Percentiles rank a stretch among this genome's conserved stretches.
phyloP scores from a whole-genome alignment of 2,329 filamentous ascomycete genomes.

The Esteya vermicola region DNA sequence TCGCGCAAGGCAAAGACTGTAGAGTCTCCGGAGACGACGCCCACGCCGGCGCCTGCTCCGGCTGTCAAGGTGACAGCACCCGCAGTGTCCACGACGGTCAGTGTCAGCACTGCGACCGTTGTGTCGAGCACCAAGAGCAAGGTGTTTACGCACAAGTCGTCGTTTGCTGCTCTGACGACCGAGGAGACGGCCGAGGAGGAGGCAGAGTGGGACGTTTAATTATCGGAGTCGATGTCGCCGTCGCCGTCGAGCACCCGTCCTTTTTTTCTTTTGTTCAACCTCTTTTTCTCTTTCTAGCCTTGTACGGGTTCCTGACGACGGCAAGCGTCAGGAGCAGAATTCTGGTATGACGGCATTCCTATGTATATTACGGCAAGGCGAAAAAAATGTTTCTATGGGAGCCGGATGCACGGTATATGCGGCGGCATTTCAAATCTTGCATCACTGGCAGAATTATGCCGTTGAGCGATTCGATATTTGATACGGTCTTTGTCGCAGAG shows the following conservation, averaged over 20 bases:
- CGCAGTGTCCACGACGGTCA: conserved; percentile 9
- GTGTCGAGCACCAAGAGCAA: conserved; percentile 16
- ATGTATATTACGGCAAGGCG: too few species aligned
- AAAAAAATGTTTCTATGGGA: too few species aligned
- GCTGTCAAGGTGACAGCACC: conserved; percentile 8
- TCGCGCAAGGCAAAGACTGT: conserved; percentile 26
- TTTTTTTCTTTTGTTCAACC: neutral
- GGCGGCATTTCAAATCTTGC: too few species aligned
- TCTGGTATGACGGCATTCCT: too few species aligned
- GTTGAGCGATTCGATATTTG: too few species aligned
- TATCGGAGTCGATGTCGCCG: neutral
- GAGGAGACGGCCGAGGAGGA: conserved; percentile 24
- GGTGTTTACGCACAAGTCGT: conserved; percentile 23
- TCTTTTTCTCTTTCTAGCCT: too few species aligned
- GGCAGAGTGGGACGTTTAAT: conserved; percentile 39
- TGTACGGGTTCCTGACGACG: too few species aligned
- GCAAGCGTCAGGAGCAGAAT: too few species aligned
- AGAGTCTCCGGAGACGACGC: conserved; percentile 12
- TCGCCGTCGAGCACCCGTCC: neutral
- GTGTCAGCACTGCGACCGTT: conserved; percentile 10
- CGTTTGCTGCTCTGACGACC: conserved; percentile 34
- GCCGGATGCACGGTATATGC: too few species aligned
- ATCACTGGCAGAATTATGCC: too few species aligned
- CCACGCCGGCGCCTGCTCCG: conserved; percentile 7
- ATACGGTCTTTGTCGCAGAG: too few species aligned